phyloP scores from a whole-genome alignment of 2,329 filamentous ascomycete species.

The Curvularia spicifera region DNA sequence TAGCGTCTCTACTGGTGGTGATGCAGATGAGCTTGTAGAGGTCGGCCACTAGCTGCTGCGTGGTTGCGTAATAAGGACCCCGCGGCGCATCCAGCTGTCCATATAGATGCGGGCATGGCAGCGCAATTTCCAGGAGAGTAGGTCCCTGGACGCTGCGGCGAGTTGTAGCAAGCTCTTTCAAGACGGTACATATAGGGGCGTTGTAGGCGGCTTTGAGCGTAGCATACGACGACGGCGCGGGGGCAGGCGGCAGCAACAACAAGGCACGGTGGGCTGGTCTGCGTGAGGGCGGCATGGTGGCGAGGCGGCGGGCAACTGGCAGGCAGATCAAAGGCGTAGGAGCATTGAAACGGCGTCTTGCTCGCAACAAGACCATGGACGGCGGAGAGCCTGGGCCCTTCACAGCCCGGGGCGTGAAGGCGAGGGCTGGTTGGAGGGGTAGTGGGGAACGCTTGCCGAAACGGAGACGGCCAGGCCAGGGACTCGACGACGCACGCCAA shows the following conservation, averaged over 20 bases:
- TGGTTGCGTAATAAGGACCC: constrained; percentile 67
- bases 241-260: constrained; percentile 55
- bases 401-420: constrained; percentile 4
- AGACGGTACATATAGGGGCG: constrained; percentile 51
- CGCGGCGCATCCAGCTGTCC: constrained; percentile 59
- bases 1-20: constrained; percentile 68
- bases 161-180: constrained; percentile 50
- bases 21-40: constrained; percentile 79
- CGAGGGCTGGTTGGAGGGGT: constrained; percentile 14
- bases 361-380: constrained; percentile 13
- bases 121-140: constrained; percentile 64
- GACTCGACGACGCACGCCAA: constrained; percentile 11
- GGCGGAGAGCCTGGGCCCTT: neutral
- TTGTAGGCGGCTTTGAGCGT: constrained; percentile 54
- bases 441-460: constrained; percentile 19
- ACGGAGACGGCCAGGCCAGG: constrained; percentile 19
- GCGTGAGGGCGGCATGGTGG: constrained; percentile 38
- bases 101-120: constrained; percentile 68
- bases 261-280: constrained; percentile 38
- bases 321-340: constrained; percentile 3
- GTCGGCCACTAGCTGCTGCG: constrained; percentile 75
- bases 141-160: constrained; percentile 34
- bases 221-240: constrained; percentile 48
- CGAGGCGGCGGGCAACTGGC: constrained; percentile 24
- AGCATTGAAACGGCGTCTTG: constrained; percentile 8